A percentile compares a stretch with the other conserved stretches of the same genome.
Conservation (phyloP, 139 green algal genomes). For the Spirogloea muscicola region DNA sequence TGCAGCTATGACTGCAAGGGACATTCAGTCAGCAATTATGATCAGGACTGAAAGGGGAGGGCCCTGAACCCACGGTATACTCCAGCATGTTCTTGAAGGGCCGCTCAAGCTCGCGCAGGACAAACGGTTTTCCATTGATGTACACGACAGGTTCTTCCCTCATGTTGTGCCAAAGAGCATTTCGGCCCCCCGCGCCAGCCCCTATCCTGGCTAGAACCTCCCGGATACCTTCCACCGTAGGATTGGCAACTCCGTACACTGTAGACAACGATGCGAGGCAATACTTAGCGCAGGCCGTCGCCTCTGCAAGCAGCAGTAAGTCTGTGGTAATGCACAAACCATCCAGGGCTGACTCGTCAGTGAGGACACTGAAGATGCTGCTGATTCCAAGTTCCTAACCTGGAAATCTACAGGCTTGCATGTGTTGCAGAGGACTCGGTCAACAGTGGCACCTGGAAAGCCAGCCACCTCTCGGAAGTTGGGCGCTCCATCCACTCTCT, state of each 20-base stretch:
- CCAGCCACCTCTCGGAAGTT: conserved; percentile 68
- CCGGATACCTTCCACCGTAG: conserved; percentile 78
- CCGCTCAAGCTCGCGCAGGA: conserved; percentile 80
- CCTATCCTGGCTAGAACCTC: conserved; percentile 57
- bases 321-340: no score
- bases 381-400: no score
- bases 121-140: conserved; percentile 86
- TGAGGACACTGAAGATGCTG: no score
- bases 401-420: no score
- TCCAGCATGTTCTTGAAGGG: conserved; percentile 93
- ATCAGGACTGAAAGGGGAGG: not conserved
- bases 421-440: no score
- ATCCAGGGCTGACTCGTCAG: no score
- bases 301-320: no score
- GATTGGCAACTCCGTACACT: conserved; percentile 85
- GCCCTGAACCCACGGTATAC: conserved; percentile 59
- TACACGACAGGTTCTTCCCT: conserved; percentile 91
- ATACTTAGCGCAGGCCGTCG: no score
- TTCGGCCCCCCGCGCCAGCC: conserved; percentile 43
- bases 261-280: no score
- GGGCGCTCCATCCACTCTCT: conserved; percentile 57
- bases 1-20: no score
- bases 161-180: conserved; percentile 84
- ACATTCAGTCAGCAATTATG: no score
- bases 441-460: no score